These are phyloP conservation scores for Babjeviella inositovora DNA, from an alignment of 805 yeast species.

Conservation along the genomic window DNA sequence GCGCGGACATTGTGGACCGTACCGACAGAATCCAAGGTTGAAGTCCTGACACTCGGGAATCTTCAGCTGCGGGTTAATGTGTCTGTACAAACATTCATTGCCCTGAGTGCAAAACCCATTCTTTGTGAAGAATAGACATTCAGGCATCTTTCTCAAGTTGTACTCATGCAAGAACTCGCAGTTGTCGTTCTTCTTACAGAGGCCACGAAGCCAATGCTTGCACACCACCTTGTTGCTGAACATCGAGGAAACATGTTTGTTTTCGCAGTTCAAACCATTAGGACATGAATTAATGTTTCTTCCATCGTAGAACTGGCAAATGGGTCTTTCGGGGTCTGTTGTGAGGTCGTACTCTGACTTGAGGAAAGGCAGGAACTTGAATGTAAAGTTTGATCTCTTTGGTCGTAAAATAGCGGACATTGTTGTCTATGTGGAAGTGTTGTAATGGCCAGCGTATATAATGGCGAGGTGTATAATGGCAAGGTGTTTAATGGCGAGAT, in stretches of 20 bases:
- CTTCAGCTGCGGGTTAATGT: conserved; percentile 76
- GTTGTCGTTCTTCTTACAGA: conserved; percentile 91
- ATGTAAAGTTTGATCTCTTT: no score
- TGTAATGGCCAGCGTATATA: no score
- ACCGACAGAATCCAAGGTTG: conserved; percentile 79
- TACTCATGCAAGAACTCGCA: conserved; percentile 96
- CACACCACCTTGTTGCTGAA: conserved; percentile 59
- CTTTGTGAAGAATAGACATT: conserved; percentile 75
- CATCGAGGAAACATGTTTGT: conserved; percentile 62
- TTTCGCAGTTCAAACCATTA: conserved; percentile 69
- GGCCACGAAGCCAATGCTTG: conserved; percentile 95
- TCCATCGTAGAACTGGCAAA: conserved; percentile 56
- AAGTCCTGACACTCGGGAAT: conserved; percentile 82
- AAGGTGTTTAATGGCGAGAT: no score
- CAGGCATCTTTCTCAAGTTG: conserved; percentile 90
- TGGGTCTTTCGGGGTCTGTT: conserved; percentile 53
- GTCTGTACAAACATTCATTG: conserved; percentile 87
- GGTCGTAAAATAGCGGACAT: no score
- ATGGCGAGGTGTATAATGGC: no score
- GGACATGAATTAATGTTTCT: conserved; percentile 60
- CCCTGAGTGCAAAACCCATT: conserved; percentile 81
- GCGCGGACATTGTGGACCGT: conserved; percentile 74
- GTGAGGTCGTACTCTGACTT: conserved; percentile 22
- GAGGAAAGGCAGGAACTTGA: conserved; percentile 23
- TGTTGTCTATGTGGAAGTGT: no score